Conservation (phyloP, 345 rosid species). For the Physaria fendleri region DNA sequence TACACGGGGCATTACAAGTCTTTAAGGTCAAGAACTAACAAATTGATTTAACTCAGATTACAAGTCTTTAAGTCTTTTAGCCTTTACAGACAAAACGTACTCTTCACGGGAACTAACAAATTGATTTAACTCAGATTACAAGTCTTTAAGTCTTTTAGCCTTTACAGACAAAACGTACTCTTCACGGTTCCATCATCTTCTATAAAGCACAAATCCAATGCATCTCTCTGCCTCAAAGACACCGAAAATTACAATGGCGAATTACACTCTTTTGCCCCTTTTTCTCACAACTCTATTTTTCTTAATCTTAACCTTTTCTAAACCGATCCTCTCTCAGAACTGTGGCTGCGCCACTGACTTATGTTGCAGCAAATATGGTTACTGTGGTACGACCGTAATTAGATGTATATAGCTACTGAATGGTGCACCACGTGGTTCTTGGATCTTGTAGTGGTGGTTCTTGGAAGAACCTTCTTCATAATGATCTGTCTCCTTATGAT, state of each 20-base stretch:
- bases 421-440: too few relatives aligned
- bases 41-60: too few relatives aligned
- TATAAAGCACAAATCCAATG: slow-evolving; percentile 6
- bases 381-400: too few relatives aligned
- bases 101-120: slow-evolving; percentile 7
- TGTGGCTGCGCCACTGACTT: slow-evolving; percentile 39
- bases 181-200: slow-evolving; percentile 3
- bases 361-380: slow-evolving; percentile 40
- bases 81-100: slow-evolving; percentile 2
- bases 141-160: too few relatives aligned
- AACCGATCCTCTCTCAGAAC: slow-evolving; percentile 12
- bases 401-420: too few relatives aligned
- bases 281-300: slow-evolving; percentile 7
- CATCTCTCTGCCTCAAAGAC: background rate
- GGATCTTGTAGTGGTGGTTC: too few relatives aligned
- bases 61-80: too few relatives aligned
- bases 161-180: slow-evolving; percentile 2
- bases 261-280: background rate
- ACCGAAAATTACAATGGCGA: slow-evolving; percentile 8
- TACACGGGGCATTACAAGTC: background rate
- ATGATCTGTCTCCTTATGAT: too few relatives aligned
- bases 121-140: too few relatives aligned
- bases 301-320: slow-evolving; percentile 13
- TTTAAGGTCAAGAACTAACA: too few relatives aligned
- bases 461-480: too few relatives aligned